Evolutionary conservation across 352 stramenopile genomes (phyloP).

Genomic region (Pythium aristosporum): DNA sequence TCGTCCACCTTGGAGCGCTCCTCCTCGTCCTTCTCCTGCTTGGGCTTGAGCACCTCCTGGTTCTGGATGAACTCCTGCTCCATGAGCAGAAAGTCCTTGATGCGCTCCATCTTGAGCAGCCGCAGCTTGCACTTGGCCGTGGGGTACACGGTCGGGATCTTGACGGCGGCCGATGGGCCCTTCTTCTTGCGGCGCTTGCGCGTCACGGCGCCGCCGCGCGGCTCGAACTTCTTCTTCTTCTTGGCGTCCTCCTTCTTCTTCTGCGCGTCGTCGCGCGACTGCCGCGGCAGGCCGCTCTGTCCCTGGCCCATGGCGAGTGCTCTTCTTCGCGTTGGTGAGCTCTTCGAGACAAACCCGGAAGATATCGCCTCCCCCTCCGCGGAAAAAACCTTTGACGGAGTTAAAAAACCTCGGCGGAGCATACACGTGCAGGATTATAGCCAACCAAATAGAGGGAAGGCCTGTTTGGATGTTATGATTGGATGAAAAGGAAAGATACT

Average conservation of each 20-base stretch:
- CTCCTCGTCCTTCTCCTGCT: slow-evolving; percentile 99
- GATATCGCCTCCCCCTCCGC: slow-evolving; percentile 3
- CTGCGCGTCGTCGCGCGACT: slow-evolving; percentile 75
- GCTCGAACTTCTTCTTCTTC: slow-evolving; percentile 95
- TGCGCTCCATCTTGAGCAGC: slow-evolving; percentile 98
- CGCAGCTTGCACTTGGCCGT: slow-evolving; percentile 99
- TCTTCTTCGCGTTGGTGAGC: slow-evolving; percentile 1
- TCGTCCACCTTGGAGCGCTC: slow-evolving; percentile 99
- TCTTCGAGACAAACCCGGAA: background rate
- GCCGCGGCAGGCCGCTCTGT: slow-evolving; percentile 80
- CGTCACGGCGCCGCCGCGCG: slow-evolving; percentile 79
- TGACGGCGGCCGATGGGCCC: slow-evolving; percentile 84
- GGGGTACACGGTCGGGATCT: slow-evolving; percentile 93
- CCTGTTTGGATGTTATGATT: background rate
- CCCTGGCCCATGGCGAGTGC: slow-evolving; percentile 70
- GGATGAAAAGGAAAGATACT: slow-evolving; percentile 20
- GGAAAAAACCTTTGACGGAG: background rate
- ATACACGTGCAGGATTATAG: background rate
- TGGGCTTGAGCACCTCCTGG: slow-evolving; percentile 99
- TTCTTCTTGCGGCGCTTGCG: slow-evolving; percentile 93
- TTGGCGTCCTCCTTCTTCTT: slow-evolving; percentile 94
- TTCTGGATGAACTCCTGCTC: slow-evolving; percentile 99
- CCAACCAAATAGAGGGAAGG: slow-evolving; percentile 2
- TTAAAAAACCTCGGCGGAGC: slow-evolving; percentile 7
- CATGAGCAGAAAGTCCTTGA: slow-evolving; percentile 99